Base-by-base conservation (phyloP, 1,139 yeast genomes). In the Magnusiomyces fungicola region DNA sequence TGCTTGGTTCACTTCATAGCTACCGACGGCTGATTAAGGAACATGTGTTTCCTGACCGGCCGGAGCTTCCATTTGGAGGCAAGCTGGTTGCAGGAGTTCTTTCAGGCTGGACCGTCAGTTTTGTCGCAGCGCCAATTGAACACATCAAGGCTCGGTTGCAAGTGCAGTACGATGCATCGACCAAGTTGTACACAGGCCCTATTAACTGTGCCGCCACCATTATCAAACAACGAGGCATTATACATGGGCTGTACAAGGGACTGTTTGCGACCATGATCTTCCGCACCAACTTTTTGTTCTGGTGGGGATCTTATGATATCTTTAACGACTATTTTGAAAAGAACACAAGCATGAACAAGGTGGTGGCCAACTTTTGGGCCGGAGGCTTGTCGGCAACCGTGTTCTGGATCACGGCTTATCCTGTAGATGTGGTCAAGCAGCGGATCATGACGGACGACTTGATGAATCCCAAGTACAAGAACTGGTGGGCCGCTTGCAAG, bases 221-320 rank as follows among this genome's bases (percentile, higher is more conserved):
- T 53, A 78, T 76, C 65, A 70, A 69, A 56, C 73, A 70, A 52
- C 76, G 78, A 29, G 95, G 95, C 3, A 67, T 83, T n/a, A 66
- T 79, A 55, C 84, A 90, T 0, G 92, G 95, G 0, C 71, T 88
- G 16, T 88, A 85, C 65, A 80, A 84, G 58, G 96, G 96, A 5
- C 71, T 89, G 47, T 66, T 81, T n/a, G 81, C 95, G 12, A 89
- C 97, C 0, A 80, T 88, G 84, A 74, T 89, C 14, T 89, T 89
- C 69, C 74, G 96, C 61, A 81, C 95, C 0, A 86, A 86, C 67
- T 89, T 89, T 62, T 73, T 86, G 39, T 86, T 86, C 54, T 88
- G 95, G 94, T 89, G 97, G 97, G 95, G 96, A 1, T 81, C 95
- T 0, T 88, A 88, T 62, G 95, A 88, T 61, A 53, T 87, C 12